Percentiles rank a stretch among this genome's conserved stretches.
These are phyloP conservation scores for Aspergillus sp. DNA, from an alignment of 2,329 filamentous ascomycete genomes.

Conservation along the genomic window DNA sequence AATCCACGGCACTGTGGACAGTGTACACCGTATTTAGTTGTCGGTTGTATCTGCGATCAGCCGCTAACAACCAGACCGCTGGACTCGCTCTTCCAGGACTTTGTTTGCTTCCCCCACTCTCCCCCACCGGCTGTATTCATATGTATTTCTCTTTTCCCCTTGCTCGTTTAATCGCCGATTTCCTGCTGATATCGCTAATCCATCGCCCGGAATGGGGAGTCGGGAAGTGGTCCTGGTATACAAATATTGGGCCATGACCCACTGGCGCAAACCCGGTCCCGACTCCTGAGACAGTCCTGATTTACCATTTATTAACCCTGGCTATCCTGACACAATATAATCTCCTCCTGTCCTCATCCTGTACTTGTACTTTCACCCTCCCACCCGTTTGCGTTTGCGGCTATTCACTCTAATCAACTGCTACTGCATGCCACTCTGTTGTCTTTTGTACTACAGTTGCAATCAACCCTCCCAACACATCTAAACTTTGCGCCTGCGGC, in stretches of 20 bases:
- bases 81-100: slow-evolving; percentile 23
- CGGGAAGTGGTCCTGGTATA: slow-evolving; percentile 3
- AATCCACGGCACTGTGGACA: background rate
- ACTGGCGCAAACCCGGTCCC: slow-evolving; percentile 5
- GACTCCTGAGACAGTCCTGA: background rate
- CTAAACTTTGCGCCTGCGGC: slow-evolving; percentile 11
- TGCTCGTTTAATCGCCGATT: slow-evolving; percentile 2
- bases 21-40: background rate
- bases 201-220: background rate
- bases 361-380: background rate
- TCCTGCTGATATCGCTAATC: background rate
- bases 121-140: slow-evolving; percentile 16
- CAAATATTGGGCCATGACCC: slow-evolving; percentile 4
- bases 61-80: slow-evolving; percentile 28
- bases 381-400: background rate
- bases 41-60: slow-evolving; percentile 15
- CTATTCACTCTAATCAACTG: background rate
- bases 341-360: background rate
- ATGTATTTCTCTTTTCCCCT: background rate
- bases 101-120: slow-evolving; percentile 15
- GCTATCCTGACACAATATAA: background rate
- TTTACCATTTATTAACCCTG: background rate
- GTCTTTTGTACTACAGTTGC: background rate
- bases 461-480: background rate
- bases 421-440: background rate